Evolutionary conservation across 495 filamentous ascomycete genomes (phyloP).

Genomic region (Schizothecium vesticola): DNA sequence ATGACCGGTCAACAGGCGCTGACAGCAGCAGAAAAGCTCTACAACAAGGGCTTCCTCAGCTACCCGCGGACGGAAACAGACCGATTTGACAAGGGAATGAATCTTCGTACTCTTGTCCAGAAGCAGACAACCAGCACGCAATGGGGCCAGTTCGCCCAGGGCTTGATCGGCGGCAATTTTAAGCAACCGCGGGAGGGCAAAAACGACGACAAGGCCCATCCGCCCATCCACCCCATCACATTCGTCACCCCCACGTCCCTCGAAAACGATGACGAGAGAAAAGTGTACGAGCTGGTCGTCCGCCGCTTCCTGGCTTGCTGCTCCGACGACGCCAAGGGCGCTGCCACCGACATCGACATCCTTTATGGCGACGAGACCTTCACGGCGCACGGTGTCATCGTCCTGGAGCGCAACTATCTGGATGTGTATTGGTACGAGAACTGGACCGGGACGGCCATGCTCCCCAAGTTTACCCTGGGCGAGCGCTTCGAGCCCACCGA

Average conservation of each 20-base stretch:
- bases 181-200: slow-evolving; percentile 73
- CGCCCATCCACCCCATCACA: slow-evolving; percentile 90
- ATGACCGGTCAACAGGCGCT: slow-evolving; percentile 86
- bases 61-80: slow-evolving; percentile 97
- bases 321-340: slow-evolving; percentile 85
- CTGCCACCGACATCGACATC: slow-evolving; percentile 77
- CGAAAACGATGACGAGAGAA: slow-evolving; percentile 55
- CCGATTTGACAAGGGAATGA: slow-evolving; percentile 86
- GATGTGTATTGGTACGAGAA: slow-evolving; percentile 95
- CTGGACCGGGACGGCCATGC: slow-evolving; percentile 80
- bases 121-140: slow-evolving; percentile 70
- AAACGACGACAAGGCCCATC: slow-evolving; percentile 94
- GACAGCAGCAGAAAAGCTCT: slow-evolving; percentile 83
- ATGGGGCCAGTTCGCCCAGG: slow-evolving; percentile 83
- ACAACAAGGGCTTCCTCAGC: slow-evolving; percentile 92
- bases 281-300: slow-evolving; percentile 90
- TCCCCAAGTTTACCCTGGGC: slow-evolving; percentile 70
- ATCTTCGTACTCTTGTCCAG: slow-evolving; percentile 71
- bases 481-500: slow-evolving; percentile 86
- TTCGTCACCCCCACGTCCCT: slow-evolving; percentile 62
- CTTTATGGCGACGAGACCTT: slow-evolving; percentile 81
- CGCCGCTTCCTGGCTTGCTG: slow-evolving; percentile 94
- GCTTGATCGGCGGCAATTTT: slow-evolving; percentile 72
- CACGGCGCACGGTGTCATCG: slow-evolving; percentile 72
- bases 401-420: slow-evolving; percentile 84